Percentiles rank a stretch among this genome's conserved stretches.
These are phyloP conservation scores for Pisolithus marmoratus DNA, from an alignment of 768 basidiomycete genomes.

Conservation along the genomic window DNA sequence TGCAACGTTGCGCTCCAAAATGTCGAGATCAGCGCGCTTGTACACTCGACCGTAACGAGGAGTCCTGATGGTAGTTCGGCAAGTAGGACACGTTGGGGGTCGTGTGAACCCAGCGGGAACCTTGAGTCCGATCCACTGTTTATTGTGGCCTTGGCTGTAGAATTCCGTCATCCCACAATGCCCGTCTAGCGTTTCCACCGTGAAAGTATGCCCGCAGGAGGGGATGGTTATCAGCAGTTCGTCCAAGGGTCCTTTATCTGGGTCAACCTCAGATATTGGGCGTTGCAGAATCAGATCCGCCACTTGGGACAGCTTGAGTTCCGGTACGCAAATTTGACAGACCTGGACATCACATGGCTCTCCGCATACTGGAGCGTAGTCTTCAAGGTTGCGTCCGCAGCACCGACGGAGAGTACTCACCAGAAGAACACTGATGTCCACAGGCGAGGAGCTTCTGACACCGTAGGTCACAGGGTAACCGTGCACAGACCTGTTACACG, in stretches of 20 bases:
- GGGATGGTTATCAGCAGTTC: conserved; percentile 57
- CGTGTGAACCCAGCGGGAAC: conserved; percentile 34
- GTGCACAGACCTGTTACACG: conserved; percentile 47
- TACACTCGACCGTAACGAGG: conserved; percentile 56
- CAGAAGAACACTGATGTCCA: conserved; percentile 63
- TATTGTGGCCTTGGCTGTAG: conserved; percentile 35
- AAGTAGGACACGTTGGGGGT: conserved; percentile 58
- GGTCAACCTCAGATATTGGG: conserved; percentile 43
- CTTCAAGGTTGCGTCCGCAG: background rate
- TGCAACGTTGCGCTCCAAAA: conserved; percentile 59
- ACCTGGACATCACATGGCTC: conserved; percentile 53
- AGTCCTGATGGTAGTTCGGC: conserved; percentile 50
- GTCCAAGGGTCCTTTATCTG: conserved; percentile 34
- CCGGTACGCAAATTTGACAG: conserved; percentile 47
- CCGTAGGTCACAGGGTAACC: conserved; percentile 56
- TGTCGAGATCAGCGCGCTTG: conserved; percentile 60
- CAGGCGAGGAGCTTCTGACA: conserved; percentile 48
- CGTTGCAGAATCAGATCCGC: conserved; percentile 58
- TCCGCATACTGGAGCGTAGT: conserved; percentile 48
- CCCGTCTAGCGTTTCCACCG: conserved; percentile 67
- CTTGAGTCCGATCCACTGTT: conserved; percentile 39
- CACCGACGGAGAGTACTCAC: conserved; percentile 28
- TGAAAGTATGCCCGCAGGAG: conserved; percentile 59
- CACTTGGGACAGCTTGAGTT: conserved; percentile 32
- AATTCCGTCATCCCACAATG: conserved; percentile 44